phyloP scores from a whole-genome alignment of 805 yeast genomes.

The Ogataea ganodermae region DNA sequence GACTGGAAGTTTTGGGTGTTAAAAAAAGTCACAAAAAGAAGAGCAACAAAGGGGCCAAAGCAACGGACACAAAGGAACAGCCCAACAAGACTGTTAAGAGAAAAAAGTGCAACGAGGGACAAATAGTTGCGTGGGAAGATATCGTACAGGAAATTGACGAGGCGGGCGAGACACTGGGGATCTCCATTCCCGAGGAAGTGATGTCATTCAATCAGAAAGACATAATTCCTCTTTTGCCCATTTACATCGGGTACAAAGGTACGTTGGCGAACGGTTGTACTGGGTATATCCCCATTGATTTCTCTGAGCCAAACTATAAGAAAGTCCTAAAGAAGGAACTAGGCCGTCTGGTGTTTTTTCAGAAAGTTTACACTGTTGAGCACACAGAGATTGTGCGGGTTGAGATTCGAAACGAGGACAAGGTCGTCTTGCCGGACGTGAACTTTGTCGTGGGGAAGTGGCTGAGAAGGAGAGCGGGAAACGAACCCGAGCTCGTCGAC shows the following conservation, averaged over 20 bases:
- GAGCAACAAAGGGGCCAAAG: neutral
- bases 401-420: neutral
- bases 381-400: conserved; percentile 8
- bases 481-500: neutral
- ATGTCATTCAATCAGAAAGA: too few species aligned
- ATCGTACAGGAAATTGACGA: conserved; percentile 15
- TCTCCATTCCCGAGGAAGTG: conserved; percentile 14
- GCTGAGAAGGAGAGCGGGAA: neutral
- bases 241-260: conserved; percentile 19
- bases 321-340: conserved; percentile 2
- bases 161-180: neutral
- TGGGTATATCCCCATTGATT: conserved; percentile 16
- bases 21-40: neutral
- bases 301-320: conserved; percentile 12
- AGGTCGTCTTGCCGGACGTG: conserved; percentile 8
- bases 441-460: conserved; percentile 9
- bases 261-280: neutral
- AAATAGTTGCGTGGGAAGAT: conserved; percentile 7
- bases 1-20: neutral
- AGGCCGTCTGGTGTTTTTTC: conserved; percentile 16
- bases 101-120: neutral
- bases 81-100: too few species aligned
- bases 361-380: conserved; percentile 19
- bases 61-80: too few species aligned
- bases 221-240: conserved; percentile 23